Conservation (phyloP, 768 basidiomycete species). For the Kwoniella dejecticola region DNA sequence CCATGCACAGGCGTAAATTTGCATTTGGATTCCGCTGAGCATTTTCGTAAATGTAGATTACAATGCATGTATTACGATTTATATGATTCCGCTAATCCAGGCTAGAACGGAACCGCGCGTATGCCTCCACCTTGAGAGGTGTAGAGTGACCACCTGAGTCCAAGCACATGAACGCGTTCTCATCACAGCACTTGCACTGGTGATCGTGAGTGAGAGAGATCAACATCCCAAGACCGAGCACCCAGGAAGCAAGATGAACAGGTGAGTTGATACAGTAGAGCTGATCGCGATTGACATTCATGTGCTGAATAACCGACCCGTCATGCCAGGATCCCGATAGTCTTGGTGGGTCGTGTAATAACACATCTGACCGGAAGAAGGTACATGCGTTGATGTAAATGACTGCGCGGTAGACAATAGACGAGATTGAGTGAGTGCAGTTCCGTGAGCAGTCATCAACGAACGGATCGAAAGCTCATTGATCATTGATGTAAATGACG, state of each 20-base stretch:
- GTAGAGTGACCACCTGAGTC: neutral
- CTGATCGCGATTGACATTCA: neutral
- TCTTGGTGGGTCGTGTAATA: constrained; percentile 31
- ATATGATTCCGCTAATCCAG: constrained; percentile 1
- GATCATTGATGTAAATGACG: neutral
- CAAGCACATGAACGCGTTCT: neutral
- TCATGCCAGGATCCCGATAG: constrained; percentile 34
- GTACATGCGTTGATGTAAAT: neutral
- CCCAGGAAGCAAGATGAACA: constrained; percentile 12
- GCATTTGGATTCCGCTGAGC: no score
- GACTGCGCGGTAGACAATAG: constrained; percentile 34
- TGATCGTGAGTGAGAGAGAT: no score
- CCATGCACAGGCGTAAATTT: no score
- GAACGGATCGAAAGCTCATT: neutral
- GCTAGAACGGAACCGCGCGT: no score
- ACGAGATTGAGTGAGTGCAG: constrained; percentile 47
- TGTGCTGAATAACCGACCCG: neutral
- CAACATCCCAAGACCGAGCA: no score
- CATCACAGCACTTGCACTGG: no score
- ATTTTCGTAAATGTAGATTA: no score
- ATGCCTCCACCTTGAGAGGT: neutral
- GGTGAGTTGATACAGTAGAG: neutral
- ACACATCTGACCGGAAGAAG: no score
- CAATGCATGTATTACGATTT: neutral
- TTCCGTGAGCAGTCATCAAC: no score